phyloP scores from a whole-genome alignment of 371 early-diverging fungal genomes.

The Mucor circinelloides region DNA sequence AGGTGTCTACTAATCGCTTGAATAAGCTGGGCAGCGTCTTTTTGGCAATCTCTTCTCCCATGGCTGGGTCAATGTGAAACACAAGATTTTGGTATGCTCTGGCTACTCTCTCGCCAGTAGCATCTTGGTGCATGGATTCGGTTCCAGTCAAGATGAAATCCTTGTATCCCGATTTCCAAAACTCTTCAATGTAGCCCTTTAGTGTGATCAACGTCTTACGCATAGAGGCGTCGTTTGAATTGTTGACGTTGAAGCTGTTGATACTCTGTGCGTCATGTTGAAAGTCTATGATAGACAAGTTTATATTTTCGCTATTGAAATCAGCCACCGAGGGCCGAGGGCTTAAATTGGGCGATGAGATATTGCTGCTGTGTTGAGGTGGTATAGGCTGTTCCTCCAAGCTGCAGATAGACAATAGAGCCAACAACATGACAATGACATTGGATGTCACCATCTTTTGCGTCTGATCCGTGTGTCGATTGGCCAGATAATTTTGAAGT shows the following conservation, averaged over 20 bases:
- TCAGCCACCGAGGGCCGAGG: constrained; percentile 28
- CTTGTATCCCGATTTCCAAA: constrained; percentile 48
- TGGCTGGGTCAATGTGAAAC: constrained; percentile 27
- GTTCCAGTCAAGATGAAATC: constrained; percentile 31
- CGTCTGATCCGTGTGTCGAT: constrained; percentile 9
- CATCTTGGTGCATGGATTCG: constrained; percentile 34
- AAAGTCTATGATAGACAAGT: not conserved
- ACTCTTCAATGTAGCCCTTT: constrained; percentile 33
- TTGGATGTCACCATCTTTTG: constrained; percentile 23
- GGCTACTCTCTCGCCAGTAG: constrained; percentile 21
- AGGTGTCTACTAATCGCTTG: constrained; percentile 26
- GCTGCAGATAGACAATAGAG: constrained; percentile 25
- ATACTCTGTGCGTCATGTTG: constrained; percentile 5
- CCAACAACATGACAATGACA: constrained; percentile 28
- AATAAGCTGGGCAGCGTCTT: constrained; percentile 41
- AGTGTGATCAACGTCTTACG: not conserved
- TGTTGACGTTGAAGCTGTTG: constrained; percentile 2
- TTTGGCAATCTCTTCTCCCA: constrained; percentile 36
- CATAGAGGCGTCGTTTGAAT: constrained; percentile 1
- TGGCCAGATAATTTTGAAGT: constrained; percentile 11
- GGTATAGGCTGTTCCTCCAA: constrained; percentile 2
- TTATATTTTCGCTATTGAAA: not conserved
- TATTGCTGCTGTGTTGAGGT: not conserved
- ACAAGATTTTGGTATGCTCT: constrained; percentile 34
- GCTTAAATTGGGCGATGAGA: constrained; percentile 24